Percentiles rank a stretch among this genome's conserved stretches.
Evolutionary conservation across 176 grass and related monocot genomes (phyloP).

Genomic region (Echinochloa phyllopogon): DNA sequence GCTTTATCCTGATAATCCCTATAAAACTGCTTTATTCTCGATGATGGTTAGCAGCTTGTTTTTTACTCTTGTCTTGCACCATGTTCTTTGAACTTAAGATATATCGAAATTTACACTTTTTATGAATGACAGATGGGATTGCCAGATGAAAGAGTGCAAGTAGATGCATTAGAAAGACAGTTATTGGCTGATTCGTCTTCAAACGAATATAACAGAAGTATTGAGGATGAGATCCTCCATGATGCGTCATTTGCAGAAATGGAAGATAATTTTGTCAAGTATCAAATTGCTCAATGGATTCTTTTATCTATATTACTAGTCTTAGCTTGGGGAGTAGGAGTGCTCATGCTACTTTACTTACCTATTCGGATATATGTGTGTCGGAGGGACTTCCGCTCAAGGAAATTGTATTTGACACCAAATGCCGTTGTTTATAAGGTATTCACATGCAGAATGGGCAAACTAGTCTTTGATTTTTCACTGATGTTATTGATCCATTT

Average conservation of each 20-base stretch:
- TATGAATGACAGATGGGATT: conserved; percentile 57
- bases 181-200: conserved; percentile 54
- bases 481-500: neutral
- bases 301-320: conserved; percentile 63
- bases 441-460: neutral
- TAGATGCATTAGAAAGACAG: conserved; percentile 56
- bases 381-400: conserved; percentile 51
- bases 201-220: conserved; percentile 13
- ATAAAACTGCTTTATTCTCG: neutral
- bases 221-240: conserved; percentile 60
- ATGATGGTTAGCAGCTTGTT: neutral
- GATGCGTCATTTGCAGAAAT: conserved; percentile 61
- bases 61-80: neutral
- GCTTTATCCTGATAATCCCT: neutral
- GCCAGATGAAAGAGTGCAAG: conserved; percentile 49
- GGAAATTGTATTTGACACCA: conserved; percentile 66
- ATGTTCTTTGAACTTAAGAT: neutral
- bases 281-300: conserved; percentile 64
- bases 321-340: conserved; percentile 71
- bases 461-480: conserved; percentile 6
- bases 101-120: neutral
- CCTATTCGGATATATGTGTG: conserved; percentile 58
- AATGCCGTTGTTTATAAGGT: conserved; percentile 75
- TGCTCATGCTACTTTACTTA: conserved; percentile 70
- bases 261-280: conserved; percentile 64